phyloP scores from a whole-genome alignment of 768 basidiomycete species.

The Russula emetica region DNA sequence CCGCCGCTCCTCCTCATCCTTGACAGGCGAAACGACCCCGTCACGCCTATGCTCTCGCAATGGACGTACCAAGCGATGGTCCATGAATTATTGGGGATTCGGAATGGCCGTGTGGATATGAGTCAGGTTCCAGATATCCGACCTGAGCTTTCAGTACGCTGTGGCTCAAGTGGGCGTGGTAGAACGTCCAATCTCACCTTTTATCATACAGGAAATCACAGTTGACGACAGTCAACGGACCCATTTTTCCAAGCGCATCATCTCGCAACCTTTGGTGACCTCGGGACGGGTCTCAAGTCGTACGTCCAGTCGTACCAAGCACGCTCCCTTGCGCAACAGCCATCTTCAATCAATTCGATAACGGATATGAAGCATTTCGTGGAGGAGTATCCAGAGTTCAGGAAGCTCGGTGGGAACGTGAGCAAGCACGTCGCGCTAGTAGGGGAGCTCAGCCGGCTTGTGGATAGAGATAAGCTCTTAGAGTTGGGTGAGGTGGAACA shows the following conservation, averaged over 20 bases:
- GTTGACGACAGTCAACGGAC: constrained; percentile 86
- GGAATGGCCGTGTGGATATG: constrained; percentile 88
- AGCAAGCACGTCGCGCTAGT: constrained; percentile 98
- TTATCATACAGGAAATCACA: constrained; percentile 73
- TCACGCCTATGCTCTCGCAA: constrained; percentile 92
- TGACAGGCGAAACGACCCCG: constrained; percentile 94
- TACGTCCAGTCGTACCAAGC: constrained; percentile 94
- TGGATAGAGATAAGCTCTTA: constrained; percentile 78
- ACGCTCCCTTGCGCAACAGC: constrained; percentile 68
- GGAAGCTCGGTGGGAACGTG: constrained; percentile 94
- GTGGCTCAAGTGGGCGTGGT: background rate
- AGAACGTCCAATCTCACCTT: constrained; percentile 9
- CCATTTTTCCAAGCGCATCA: constrained; percentile 90
- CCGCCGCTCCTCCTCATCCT: constrained; percentile 87
- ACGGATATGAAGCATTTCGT: constrained; percentile 96
- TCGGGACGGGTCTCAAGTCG: constrained; percentile 84
- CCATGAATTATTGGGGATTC: constrained; percentile 89
- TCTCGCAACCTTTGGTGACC: constrained; percentile 92
- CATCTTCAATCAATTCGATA: constrained; percentile 87
- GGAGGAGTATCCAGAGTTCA: constrained; percentile 97
- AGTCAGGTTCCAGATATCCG: constrained; percentile 78
- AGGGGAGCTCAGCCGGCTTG: constrained; percentile 89
- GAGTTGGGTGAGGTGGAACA: constrained; percentile 95
- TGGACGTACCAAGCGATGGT: constrained; percentile 99
- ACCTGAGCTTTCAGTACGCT: constrained; percentile 75